These are phyloP conservation scores for Candida golubevii DNA, from an alignment of 805 yeast species.

Conservation along the genomic window DNA sequence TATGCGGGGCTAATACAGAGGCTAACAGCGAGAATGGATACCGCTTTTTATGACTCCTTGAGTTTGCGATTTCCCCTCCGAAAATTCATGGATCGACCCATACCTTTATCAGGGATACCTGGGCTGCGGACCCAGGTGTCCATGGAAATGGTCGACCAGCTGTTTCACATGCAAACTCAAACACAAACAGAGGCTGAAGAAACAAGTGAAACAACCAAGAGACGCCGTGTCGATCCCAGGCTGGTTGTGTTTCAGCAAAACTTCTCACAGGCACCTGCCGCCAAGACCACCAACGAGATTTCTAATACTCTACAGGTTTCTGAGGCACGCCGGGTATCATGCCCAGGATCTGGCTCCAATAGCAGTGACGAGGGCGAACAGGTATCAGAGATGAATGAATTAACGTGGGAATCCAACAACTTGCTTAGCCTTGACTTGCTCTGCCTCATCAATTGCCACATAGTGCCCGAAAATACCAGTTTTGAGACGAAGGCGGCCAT, in stretches of 20 bases:
- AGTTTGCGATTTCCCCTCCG: conserved; percentile 4
- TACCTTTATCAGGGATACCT: neutral
- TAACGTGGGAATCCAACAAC: neutral
- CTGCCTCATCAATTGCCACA: neutral
- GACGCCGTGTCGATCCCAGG: conserved; percentile 4
- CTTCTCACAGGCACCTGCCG: neutral
- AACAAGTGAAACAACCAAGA: neutral
- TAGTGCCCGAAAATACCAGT: neutral
- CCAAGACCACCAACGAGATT: too few species aligned
- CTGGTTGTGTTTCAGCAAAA: conserved; percentile 5
- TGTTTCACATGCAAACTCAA: neutral
- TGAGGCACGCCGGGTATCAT: too few species aligned
- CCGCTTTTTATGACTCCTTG: conserved; percentile 1
- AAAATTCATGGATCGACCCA: neutral
- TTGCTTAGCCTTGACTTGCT: neutral
- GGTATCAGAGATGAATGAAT: neutral
- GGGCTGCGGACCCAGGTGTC: too few species aligned
- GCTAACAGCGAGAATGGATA: conserved; percentile 3
- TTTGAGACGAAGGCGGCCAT: conserved; percentile 5
- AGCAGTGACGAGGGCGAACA: neutral
- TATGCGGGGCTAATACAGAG: conserved; percentile 1
- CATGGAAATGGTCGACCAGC: neutral
- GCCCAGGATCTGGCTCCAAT: too few species aligned
- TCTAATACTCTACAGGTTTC: too few species aligned
- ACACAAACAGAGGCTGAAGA: neutral